Evolutionary conservation across 208 protist species (phyloP).

Genomic region (Blastocrithidia nonstop): DNA sequence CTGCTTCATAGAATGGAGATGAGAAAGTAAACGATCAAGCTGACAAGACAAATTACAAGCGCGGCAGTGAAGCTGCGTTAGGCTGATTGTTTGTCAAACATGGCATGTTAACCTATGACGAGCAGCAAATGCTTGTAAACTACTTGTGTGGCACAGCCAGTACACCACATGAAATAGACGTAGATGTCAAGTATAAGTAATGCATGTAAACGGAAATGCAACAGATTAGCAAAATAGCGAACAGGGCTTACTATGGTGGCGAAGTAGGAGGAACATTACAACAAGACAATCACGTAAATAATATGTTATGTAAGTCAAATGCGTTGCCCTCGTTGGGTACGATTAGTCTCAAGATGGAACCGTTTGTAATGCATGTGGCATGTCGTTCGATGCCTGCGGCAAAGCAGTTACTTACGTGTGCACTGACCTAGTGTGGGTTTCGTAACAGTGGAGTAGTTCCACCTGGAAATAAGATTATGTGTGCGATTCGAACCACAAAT

Average conservation of each 20-base stretch:
- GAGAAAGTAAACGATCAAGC: not conserved
- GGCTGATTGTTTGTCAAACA: slow-evolving; percentile 80
- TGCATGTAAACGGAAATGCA: not conserved
- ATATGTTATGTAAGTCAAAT: not conserved
- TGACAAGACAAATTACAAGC: not conserved
- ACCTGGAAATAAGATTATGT: slow-evolving; percentile 65
- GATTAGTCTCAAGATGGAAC: slow-evolving; percentile 72
- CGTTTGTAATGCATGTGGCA: slow-evolving; percentile 79
- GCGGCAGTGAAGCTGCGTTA: slow-evolving; percentile 11
- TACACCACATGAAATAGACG: slow-evolving; percentile 9
- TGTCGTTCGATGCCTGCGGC: slow-evolving; percentile 66
- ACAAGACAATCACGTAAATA: not conserved
- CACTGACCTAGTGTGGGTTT: slow-evolving; percentile 53
- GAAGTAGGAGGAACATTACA: slow-evolving; percentile 38
- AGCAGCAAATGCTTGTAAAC: slow-evolving; percentile 38
- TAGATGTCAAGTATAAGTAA: slow-evolving; percentile 1
- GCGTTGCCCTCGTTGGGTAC: slow-evolving; percentile 13
- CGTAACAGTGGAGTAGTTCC: slow-evolving; percentile 77
- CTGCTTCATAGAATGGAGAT: not conserved
- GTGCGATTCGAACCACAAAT: slow-evolving; percentile 47
- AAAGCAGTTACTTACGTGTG: slow-evolving; percentile 47
- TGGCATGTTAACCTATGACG: slow-evolving; percentile 30
- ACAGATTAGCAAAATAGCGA: not conserved
- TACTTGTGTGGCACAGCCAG: slow-evolving; percentile 31
- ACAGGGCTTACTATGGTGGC: slow-evolving; percentile 5